A percentile compares a stretch with the other conserved stretches of the same genome.
Evolutionary conservation across 805 yeast genomes (phyloP).

Genomic region (Saccharomycopsis sp.): DNA sequence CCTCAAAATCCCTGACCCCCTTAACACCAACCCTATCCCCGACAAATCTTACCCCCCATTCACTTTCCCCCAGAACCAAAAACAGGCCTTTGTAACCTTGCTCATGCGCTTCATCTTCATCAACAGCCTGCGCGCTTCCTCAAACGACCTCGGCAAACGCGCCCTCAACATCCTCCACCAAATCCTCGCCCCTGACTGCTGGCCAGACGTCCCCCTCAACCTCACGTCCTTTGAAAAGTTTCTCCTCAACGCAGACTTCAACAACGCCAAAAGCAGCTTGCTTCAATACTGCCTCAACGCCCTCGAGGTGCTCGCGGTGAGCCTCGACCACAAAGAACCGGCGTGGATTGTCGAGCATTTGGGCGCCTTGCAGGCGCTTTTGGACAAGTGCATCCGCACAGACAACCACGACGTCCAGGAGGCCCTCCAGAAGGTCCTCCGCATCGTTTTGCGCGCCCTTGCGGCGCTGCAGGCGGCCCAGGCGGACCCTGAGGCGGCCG

Average conservation of each 20-base stretch:
- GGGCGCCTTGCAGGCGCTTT: constrained; percentile 59
- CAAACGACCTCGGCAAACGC: constrained; percentile 73
- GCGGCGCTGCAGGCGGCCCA: constrained; percentile 40
- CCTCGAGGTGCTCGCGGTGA: constrained; percentile 77
- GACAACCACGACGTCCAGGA: constrained; percentile 86
- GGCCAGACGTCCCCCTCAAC: constrained; percentile 89
- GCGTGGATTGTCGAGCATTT: constrained; percentile 80
- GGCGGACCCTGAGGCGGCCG: too few species aligned
- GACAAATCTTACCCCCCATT: too few species aligned
- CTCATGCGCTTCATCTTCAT: constrained; percentile 83
- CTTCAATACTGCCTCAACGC: constrained; percentile 80
- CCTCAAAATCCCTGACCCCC: too few species aligned
- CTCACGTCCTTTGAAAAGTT: constrained; percentile 84
- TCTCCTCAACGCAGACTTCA: constrained; percentile 66
- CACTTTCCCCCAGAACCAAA: constrained; percentile 39
- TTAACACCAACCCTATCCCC: too few species aligned
- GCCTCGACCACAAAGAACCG: constrained; percentile 66
- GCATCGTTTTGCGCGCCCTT: constrained; percentile 62
- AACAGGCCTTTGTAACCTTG: constrained; percentile 87
- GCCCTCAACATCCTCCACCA: constrained; percentile 73
- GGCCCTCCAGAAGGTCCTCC: constrained; percentile 67
- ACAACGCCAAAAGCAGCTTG: constrained; percentile 43
- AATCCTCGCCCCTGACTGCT: constrained; percentile 61
- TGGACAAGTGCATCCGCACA: constrained; percentile 79
- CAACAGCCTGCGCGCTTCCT: constrained; percentile 77